phyloP scores from a whole-genome alignment of 305 asterid species.

The Fraxinus floribunda region DNA sequence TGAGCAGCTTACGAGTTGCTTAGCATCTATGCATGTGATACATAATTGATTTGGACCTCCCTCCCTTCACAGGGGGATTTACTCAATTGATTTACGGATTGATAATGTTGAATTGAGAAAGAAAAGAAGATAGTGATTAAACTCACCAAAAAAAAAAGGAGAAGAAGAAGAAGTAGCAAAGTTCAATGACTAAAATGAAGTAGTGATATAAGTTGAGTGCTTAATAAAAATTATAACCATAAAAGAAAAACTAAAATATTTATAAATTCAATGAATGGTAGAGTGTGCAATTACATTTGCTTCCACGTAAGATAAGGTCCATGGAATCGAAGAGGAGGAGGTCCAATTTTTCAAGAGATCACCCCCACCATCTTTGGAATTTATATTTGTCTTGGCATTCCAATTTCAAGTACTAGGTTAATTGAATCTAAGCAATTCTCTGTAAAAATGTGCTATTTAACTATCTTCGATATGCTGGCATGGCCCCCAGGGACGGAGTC shows the following conservation, averaged over 20 bases:
- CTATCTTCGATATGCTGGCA: not conserved
- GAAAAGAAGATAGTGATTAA: no score
- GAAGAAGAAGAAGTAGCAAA: no score
- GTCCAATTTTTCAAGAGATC: constrained; percentile 21
- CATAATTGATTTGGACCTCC: no score
- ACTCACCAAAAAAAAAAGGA: not conserved
- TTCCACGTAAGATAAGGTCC: constrained; percentile 20
- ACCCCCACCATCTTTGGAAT: constrained; percentile 21
- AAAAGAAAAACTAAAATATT: not conserved
- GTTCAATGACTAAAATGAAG: not conserved
- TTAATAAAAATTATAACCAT: not conserved
- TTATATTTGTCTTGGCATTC: not conserved
- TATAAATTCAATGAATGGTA: not conserved
- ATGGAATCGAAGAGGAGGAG: constrained; percentile 1
- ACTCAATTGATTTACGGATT: no score
- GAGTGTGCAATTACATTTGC: constrained; percentile 29
- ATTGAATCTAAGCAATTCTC: not conserved
- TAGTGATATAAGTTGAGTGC: not conserved
- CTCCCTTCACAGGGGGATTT: no score
- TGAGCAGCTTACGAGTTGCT: constrained; percentile 23
- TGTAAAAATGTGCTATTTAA: not conserved
- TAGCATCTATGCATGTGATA: not conserved
- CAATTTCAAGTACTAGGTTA: not conserved
- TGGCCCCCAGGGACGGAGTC: no score
- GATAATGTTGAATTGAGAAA: no score